Evolutionary conservation across 768 basidiomycete species (phyloP).

Genomic region (Arthromyces matolae): DNA sequence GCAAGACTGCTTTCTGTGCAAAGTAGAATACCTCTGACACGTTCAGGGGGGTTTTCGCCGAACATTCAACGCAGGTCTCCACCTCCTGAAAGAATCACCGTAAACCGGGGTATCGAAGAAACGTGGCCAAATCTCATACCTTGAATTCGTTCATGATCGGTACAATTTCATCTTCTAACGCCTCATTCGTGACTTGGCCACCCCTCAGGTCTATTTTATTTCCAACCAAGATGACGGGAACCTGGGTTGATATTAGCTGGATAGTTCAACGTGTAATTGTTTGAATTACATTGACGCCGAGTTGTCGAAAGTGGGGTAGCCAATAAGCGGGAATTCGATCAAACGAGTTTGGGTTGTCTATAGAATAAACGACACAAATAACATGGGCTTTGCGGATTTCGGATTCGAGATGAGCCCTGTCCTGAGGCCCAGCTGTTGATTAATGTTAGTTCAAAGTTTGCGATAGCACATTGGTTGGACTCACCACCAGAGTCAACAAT

Average conservation of each 20-base stretch:
- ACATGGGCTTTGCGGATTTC: slow-evolving; percentile 98
- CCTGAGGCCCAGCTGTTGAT: slow-evolving; percentile 72
- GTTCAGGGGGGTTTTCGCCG: slow-evolving; percentile 86
- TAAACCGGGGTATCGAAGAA: slow-evolving; percentile 5
- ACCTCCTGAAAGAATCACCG: slow-evolving; percentile 69
- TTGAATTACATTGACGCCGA: slow-evolving; percentile 84
- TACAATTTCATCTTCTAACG: slow-evolving; percentile 88
- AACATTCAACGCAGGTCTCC: slow-evolving; percentile 96
- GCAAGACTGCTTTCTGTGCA: slow-evolving; percentile 95
- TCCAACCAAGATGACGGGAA: slow-evolving; percentile 94
- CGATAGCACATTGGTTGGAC: slow-evolving; percentile 23
- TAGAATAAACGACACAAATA: slow-evolving; percentile 95
- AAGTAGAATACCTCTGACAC: slow-evolving; percentile 98
- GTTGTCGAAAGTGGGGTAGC: slow-evolving; percentile 91
- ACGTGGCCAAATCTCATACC: slow-evolving; percentile 37
- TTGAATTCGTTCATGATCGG: slow-evolving; percentile 99
- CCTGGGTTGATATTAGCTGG: slow-evolving; percentile 40
- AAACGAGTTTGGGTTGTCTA: slow-evolving; percentile 95
- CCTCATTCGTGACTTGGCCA: slow-evolving; percentile 91
- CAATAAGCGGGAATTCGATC: slow-evolving; percentile 98
- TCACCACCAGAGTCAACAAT: slow-evolving; percentile 96
- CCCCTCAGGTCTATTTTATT: slow-evolving; percentile 98
- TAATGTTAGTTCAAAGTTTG: slow-evolving; percentile 7
- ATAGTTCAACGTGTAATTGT: background rate
- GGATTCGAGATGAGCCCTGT: slow-evolving; percentile 84